Evolutionary conservation across 1,139 yeast species (phyloP).

Genomic region (Scheffersomyces cryptocercus): DNA sequence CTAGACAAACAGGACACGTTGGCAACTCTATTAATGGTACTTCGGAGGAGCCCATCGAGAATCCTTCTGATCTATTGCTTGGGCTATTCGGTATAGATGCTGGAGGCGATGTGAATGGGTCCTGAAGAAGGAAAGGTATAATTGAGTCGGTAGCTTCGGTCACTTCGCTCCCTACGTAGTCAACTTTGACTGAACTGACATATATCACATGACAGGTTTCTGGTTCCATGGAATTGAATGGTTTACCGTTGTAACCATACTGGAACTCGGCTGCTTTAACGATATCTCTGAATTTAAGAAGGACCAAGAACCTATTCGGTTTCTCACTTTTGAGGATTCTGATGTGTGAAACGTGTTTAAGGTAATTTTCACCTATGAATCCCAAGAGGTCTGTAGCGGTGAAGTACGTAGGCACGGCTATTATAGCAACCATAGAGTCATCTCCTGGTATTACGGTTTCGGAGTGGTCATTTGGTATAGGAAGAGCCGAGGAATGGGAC

Average conservation of each 20-base stretch:
- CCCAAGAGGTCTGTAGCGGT: constrained; percentile 84
- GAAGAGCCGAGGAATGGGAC: neutral
- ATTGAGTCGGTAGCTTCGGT: constrained; percentile 26
- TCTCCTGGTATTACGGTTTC: constrained; percentile 34
- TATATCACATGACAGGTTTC: constrained; percentile 80
- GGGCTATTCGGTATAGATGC: constrained; percentile 3
- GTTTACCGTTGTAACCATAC: constrained; percentile 66
- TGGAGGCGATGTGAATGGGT: constrained; percentile 61
- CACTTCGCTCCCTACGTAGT: constrained; percentile 11
- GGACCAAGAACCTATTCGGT: constrained; percentile 72
- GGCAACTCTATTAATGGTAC: constrained; percentile 61
- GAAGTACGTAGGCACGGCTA: constrained; percentile 86
- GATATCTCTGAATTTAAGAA: constrained; percentile 67
- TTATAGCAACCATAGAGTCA: constrained; percentile 69
- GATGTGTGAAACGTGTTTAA: constrained; percentile 66
- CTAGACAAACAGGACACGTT: constrained; percentile 92
- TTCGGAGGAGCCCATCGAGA: constrained; percentile 16
- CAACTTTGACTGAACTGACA: constrained; percentile 59
- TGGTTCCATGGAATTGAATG: constrained; percentile 86
- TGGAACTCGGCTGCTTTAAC: constrained; percentile 64
- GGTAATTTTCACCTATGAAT: constrained; percentile 65
- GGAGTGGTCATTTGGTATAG: neutral
- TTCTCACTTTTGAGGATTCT: constrained; percentile 68
- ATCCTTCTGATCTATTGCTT: constrained; percentile 1
- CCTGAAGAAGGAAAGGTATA: constrained; percentile 70